Base-by-base conservation (phyloP, 2,329 filamentous ascomycete genomes). In the Xylariaceae sp. region DNA sequence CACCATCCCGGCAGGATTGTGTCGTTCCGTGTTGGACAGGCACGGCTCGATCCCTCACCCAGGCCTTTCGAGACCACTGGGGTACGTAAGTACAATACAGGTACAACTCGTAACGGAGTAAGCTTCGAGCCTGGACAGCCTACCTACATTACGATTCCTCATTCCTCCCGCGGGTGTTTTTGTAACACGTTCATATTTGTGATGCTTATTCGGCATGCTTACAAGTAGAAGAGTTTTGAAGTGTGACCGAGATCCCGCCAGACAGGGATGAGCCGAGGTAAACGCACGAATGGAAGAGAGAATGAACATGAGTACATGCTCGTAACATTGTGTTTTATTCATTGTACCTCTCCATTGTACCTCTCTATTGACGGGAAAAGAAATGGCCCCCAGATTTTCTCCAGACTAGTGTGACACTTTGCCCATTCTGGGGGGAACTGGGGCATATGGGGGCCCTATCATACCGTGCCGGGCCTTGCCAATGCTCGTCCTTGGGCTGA, bases 341-440 rank as follows among this genome's bases (percentile, higher is more conserved):
- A 30, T 30, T 44, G 37, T 42, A 39, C 39, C 42, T 20, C 23
- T 15, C 40, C 21, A 49, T 49, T 44, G 30, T 24, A n/a, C 15
- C 18, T 50, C 15, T 39, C 46, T 23, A 53, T 49, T 29, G 35
- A 40, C 35, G 11, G 27, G 35, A 54, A 50, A 50, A 35, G 50
- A 49, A 49, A 49, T 23, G 24, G 44, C 53, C 53, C 55, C 55
- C 50, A 50, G 46, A 54, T 55, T 37, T 55, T 50, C 55, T 54
- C 55, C 55, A 54, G 24, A 23, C 7, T 49, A 47, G 35, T 26
- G 18, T 27, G 20, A 4, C 41, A 29, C 39, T 54, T 39, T 32
- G 48, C 51, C 39, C 40, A 9, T 46, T 57, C 48, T 36, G 46
- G 51, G 51, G 51, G 51, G 27, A 13, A 37, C 45, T 20, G 40